These are phyloP conservation scores for Periconia macrospinosa DNA, from an alignment of 2,329 filamentous ascomycete genomes.

Conservation along the genomic window DNA sequence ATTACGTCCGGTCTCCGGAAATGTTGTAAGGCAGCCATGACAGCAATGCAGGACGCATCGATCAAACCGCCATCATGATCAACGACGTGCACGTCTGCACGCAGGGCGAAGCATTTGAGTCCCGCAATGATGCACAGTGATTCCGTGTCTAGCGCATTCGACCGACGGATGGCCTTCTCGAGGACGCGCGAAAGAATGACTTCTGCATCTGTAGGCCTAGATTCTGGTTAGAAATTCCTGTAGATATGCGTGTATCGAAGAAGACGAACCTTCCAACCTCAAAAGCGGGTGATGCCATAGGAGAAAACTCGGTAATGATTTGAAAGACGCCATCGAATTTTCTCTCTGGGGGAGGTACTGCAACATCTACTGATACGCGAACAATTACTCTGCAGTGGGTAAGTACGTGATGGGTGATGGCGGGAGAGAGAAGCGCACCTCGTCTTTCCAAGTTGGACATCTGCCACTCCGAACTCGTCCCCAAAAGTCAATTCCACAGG, in stretches of 20 bases:
- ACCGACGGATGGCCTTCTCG: conserved; percentile 91
- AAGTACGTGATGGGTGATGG: conserved; percentile 17
- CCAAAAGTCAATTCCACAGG: conserved; percentile 78
- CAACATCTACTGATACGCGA: conserved; percentile 85
- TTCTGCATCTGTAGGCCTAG: conserved; percentile 77
- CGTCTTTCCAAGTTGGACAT: conserved; percentile 87
- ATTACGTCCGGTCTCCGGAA: conserved; percentile 89
- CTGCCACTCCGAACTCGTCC: conserved; percentile 86
- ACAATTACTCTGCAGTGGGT: conserved; percentile 67
- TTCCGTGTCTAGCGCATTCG: conserved; percentile 90
- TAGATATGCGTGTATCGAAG: conserved; percentile 1
- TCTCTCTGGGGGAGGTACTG: conserved; percentile 80
- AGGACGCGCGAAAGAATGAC: conserved; percentile 83
- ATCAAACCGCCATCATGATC: conserved; percentile 89
- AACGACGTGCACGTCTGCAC: conserved; percentile 89
- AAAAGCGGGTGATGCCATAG: conserved; percentile 89
- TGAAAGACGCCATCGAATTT: conserved; percentile 96
- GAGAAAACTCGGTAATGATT: conserved; percentile 86
- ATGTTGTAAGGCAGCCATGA: conserved; percentile 85
- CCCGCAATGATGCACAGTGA: conserved; percentile 92
- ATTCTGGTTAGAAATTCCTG: conserved; percentile 21
- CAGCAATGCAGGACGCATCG: conserved; percentile 81
- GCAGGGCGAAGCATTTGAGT: conserved; percentile 86
- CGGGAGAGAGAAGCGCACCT: conserved; percentile 57
- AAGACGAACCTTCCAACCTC: conserved; percentile 71